Percentiles rank a stretch among this genome's conserved stretches.
phyloP scores from a whole-genome alignment of 2,329 filamentous ascomycete species.

The Microdochium paspali region DNA sequence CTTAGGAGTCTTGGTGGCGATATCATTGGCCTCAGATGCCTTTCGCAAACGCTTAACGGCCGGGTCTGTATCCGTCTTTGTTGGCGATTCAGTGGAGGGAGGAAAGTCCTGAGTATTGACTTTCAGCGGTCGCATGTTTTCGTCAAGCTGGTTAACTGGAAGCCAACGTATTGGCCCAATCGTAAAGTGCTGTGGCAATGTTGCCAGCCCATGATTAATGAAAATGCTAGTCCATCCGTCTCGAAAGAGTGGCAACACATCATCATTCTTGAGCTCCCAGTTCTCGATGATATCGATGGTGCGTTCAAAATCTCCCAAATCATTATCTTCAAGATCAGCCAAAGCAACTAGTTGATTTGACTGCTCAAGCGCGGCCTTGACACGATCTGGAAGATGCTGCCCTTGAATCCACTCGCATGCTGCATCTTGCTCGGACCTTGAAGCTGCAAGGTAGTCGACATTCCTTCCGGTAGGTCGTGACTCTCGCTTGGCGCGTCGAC shows the following conservation, averaged over 20 bases:
- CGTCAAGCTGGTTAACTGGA: background rate
- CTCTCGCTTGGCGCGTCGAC: background rate
- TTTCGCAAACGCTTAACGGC: background rate
- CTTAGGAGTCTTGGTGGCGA: background rate
- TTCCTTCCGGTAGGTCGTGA: background rate
- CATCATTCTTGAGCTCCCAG: background rate
- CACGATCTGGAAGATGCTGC: slow-evolving; percentile 30
- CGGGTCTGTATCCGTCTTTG: background rate
- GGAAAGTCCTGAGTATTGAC: background rate
- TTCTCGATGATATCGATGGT: background rate
- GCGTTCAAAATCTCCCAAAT: background rate
- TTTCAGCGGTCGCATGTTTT: background rate
- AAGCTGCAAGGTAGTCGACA: slow-evolving; percentile 6
- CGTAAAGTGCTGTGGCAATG: background rate
- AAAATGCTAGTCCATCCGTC: background rate
- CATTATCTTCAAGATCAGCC: slow-evolving; percentile 4
- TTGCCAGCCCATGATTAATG: background rate
- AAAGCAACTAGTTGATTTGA: slow-evolving; percentile 16
- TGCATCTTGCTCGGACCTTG: slow-evolving; percentile 29
- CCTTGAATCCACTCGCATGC: slow-evolving; percentile 19
- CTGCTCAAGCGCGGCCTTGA: slow-evolving; percentile 16
- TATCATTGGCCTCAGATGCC: background rate
- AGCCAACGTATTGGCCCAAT: background rate
- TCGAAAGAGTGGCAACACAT: background rate
- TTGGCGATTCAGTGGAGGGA: background rate